A percentile compares a stretch with the other conserved stretches of the same genome.
Evolutionary conservation across 148 eudicot species (phyloP).

Genomic region (Rhododendron ovatum): DNA sequence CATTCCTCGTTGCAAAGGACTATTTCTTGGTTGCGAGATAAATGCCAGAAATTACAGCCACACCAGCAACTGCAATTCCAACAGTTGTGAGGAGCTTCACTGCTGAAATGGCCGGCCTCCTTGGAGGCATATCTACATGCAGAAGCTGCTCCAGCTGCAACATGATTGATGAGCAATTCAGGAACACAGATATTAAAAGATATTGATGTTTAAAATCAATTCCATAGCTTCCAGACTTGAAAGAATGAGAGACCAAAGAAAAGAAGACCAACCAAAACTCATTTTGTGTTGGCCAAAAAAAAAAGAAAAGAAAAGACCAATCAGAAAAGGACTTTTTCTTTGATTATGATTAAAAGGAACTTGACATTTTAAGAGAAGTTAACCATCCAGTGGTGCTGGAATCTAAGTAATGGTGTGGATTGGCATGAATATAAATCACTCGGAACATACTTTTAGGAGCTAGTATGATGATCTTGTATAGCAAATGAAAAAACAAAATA

Average conservation of each 20-base stretch:
- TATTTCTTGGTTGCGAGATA: slow-evolving; percentile 66
- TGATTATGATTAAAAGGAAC: neutral
- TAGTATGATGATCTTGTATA: neutral
- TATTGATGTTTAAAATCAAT: too few relatives aligned
- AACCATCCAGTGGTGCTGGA: neutral
- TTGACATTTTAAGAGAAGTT: neutral
- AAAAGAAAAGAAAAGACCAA: neutral
- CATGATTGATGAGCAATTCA: neutral
- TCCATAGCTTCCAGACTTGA: neutral
- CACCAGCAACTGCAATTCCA: slow-evolving; percentile 74
- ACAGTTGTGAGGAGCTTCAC: slow-evolving; percentile 50
- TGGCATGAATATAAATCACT: neutral
- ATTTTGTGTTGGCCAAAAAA: neutral
- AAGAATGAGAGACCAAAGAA: neutral
- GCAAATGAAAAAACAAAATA: neutral
- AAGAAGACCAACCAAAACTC: too few relatives aligned
- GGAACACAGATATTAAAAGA: neutral
- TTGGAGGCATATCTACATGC: slow-evolving; percentile 42
- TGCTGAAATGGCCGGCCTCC: slow-evolving; percentile 26
- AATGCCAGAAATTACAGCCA: slow-evolving; percentile 66
- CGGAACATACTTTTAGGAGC: neutral
- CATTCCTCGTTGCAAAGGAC: neutral
- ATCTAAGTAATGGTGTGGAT: neutral
- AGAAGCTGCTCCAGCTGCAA: slow-evolving; percentile 59
- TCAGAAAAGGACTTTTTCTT: neutral